Conservation (phyloP, 768 basidiomycete species). For the Pisolithus microcarpus region DNA sequence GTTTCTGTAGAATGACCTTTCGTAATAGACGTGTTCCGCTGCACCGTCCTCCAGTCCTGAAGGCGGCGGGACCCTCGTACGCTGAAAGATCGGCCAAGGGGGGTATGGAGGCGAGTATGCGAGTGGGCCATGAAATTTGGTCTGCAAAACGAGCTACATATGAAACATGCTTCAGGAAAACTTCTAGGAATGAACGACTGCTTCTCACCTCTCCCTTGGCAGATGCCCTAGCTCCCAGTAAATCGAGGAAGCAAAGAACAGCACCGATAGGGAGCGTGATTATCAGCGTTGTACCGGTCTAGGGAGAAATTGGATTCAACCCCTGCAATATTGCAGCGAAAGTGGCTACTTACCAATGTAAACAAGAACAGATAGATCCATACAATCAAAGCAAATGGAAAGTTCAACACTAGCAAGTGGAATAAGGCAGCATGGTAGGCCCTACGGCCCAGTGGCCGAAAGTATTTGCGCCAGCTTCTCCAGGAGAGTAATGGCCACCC, state of each 20-base stretch:
- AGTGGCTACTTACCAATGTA: conserved; percentile 50
- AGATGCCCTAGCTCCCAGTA: conserved; percentile 66
- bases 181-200: not conserved
- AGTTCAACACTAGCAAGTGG: conserved; percentile 68
- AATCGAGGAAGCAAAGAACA: conserved; percentile 68
- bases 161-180: conserved; percentile 3
- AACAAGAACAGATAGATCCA: conserved; percentile 77
- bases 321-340: conserved; percentile 2
- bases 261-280: conserved; percentile 73
- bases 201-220: conserved; percentile 58
- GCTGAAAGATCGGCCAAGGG: conserved; percentile 71
- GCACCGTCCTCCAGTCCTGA: conserved; percentile 45
- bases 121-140: conserved; percentile 60
- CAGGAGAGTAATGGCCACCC: conserved; percentile 19
- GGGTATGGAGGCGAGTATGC: conserved; percentile 58
- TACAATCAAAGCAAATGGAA: conserved; percentile 71
- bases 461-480: conserved; percentile 50
- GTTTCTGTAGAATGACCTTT: conserved; percentile 75
- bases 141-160: conserved; percentile 56
- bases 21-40: conserved; percentile 33
- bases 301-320: conserved; percentile 10
- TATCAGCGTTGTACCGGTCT: conserved; percentile 78
- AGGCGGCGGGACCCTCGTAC: conserved; percentile 42
- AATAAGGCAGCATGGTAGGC: conserved; percentile 62
- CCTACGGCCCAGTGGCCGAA: conserved; percentile 47